Evolutionary conservation across 2,329 filamentous ascomycete genomes (phyloP), one percentile per base, ranked within the genome.

Genomic region (Ustulina deusta): DNA sequence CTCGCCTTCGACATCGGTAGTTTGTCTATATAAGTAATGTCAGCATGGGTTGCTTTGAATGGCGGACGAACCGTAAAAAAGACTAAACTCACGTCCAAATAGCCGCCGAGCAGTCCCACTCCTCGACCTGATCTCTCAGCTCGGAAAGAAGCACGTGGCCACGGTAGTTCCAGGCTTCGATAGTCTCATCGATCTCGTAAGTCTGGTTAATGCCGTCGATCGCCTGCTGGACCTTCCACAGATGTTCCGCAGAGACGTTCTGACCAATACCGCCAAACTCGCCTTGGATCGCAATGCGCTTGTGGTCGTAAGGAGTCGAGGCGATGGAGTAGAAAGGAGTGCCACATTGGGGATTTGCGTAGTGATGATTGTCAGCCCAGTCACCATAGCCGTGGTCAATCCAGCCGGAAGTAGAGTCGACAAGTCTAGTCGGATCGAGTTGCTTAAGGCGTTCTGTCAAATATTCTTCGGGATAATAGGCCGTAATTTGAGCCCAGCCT

Each of bases 1-100:
- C 76, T 93, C 91, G 4, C 90, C 90, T 75, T 93, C 90, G 0
- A 93, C 90, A 72, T 93, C 91, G 0, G 89, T 91, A 0, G 90
- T 93, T 80, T 93, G 90, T 0, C 74, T 76, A 22, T 20, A 20
- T n/a, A 17, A 51, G 17, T 2, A 55, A 27, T 32, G 20, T 70
- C 46, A 70, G 63, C 51, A 67, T 22, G 46, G 32, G 2, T n/a
- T n/a, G 20, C 11, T 7, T 20, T 42, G 3, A n/a, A 20, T 34
- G 25, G 7, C 17, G 4, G 15, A 27, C 46, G 9, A 25, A 46
- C 2, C 6, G 38, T 7, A 48, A 36, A 52, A 11, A n/a, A 32
- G 51, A 20, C 11, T 44, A 68, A n/a, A 42, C 74, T 74, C 38
- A 76, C 74, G 91, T 93, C 85, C 89, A 93, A 0, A 93, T 85